Conservation (phyloP, 768 basidiomycete species). For the Kwoniella sp. region DNA sequence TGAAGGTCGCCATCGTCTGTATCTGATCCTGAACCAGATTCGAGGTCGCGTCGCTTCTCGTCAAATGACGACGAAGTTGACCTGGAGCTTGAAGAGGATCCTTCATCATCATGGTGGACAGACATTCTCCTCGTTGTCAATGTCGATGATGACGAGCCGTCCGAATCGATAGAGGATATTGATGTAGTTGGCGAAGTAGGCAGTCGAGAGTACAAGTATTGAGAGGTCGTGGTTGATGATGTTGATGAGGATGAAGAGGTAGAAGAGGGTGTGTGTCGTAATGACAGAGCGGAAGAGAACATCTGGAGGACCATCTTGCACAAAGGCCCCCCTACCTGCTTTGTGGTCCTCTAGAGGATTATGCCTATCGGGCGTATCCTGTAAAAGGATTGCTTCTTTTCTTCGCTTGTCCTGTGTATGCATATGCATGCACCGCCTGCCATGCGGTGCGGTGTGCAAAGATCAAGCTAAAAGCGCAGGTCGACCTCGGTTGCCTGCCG, state of each 20-base stretch:
- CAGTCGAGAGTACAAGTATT: background rate
- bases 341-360: too few relatives aligned
- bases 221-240: conserved; percentile 71
- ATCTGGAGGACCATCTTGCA: conserved; percentile 15
- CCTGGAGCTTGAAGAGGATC: conserved; percentile 5
- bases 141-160: background rate
- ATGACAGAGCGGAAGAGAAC: conserved; percentile 30
- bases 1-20: conserved; percentile 2
- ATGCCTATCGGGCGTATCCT: too few relatives aligned
- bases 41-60: conserved; percentile 2
- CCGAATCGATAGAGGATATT: conserved; percentile 10
- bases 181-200: conserved; percentile 11
- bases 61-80: background rate
- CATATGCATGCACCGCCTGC: conserved; percentile 3
- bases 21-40: conserved; percentile 7
- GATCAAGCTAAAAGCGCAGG: background rate
- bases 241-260: conserved; percentile 33
- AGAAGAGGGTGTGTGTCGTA: conserved; percentile 18
- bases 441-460: background rate
- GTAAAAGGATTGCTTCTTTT: too few relatives aligned
- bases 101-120: background rate
- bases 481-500: background rate
- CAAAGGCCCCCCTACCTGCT: too few relatives aligned
- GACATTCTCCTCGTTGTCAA: background rate
- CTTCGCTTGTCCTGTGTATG: background rate